A percentile compares a stretch with the other conserved stretches of the same genome.
phyloP scores from a whole-genome alignment of 176 grass and related monocot species.

The Triticum monococcum region DNA sequence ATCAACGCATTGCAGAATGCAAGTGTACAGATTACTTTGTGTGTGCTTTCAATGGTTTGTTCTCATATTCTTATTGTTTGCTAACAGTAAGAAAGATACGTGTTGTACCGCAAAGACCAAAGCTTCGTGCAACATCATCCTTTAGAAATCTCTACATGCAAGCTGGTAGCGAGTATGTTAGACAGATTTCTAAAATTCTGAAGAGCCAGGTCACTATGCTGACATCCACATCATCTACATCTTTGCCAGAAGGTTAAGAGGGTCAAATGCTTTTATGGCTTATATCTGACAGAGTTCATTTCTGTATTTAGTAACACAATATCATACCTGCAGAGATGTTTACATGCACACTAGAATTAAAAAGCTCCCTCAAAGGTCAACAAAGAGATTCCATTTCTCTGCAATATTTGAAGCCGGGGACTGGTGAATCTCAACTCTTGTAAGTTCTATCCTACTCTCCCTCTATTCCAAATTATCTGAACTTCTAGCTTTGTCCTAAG shows the following conservation, averaged over 20 bases:
- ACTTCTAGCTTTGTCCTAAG: neutral
- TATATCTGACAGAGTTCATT: neutral
- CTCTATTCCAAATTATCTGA: neutral
- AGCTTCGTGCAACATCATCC: conserved; percentile 66
- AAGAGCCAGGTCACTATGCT: conserved; percentile 82
- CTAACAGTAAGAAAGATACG: conserved; percentile 82
- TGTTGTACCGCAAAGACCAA: conserved; percentile 62
- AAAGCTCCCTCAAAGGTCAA: conserved; percentile 62
- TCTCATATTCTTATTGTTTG: conserved; percentile 19
- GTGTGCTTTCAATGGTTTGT: neutral
- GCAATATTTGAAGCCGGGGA: conserved; percentile 75
- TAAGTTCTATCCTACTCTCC: conserved; percentile 43
- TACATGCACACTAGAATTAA: conserved; percentile 69
- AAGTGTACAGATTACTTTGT: neutral
- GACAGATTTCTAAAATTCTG: conserved; percentile 68
- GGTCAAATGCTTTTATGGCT: neutral
- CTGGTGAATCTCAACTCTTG: conserved; percentile 90
- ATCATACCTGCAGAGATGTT: conserved; percentile 53
- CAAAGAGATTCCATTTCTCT: conserved; percentile 54
- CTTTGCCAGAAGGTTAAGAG: conserved; percentile 69
- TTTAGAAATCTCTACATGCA: conserved; percentile 78
- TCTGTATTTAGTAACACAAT: conserved; percentile 10
- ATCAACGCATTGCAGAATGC: neutral
- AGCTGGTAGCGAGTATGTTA: conserved; percentile 81
- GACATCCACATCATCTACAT: conserved; percentile 59